Conservation (phyloP, 2,329 filamentous ascomycete species). For the Sporothrix brunneoviolacea region DNA sequence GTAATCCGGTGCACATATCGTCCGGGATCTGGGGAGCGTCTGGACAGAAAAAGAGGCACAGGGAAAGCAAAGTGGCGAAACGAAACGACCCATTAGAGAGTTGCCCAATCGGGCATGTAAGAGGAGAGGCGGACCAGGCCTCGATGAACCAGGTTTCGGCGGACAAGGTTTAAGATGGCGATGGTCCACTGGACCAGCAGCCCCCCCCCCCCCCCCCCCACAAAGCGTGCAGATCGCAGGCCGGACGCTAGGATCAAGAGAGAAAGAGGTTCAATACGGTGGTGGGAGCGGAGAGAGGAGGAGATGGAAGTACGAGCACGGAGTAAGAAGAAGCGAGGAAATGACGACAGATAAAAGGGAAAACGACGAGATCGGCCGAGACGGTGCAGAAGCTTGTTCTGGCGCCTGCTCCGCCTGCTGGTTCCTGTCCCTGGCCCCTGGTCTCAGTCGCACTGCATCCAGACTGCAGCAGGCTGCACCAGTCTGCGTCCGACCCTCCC, state of each 20-base stretch:
- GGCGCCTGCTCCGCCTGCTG: no score
- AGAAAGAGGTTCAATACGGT: not conserved
- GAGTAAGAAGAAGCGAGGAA: not conserved
- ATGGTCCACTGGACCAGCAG: no score
- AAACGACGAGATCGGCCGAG: no score
- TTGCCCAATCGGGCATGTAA: conserved; percentile 9
- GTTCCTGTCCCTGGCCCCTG: no score
- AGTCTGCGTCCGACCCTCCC: no score
- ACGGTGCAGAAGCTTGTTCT: no score
- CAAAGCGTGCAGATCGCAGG: conserved; percentile 4
- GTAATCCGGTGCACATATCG: not conserved
- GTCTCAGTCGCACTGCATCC: no score
- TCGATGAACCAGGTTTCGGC: no score
- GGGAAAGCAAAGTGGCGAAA: not conserved
- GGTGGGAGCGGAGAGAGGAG: not conserved
- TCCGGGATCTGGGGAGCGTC: not conserved
- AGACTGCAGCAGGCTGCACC: no score
- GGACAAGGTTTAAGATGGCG: no score
- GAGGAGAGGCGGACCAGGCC: not conserved
- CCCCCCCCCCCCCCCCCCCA: not conserved
- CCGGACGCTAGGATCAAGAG: conserved; percentile 8
- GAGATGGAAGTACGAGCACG: not conserved
- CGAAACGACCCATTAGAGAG: not conserved
- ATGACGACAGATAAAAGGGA: no score
- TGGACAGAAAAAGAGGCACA: not conserved